Evolutionary conservation across 2,329 filamentous ascomycete species (phyloP).

Genomic region (Davidsoniella virescens): DNA sequence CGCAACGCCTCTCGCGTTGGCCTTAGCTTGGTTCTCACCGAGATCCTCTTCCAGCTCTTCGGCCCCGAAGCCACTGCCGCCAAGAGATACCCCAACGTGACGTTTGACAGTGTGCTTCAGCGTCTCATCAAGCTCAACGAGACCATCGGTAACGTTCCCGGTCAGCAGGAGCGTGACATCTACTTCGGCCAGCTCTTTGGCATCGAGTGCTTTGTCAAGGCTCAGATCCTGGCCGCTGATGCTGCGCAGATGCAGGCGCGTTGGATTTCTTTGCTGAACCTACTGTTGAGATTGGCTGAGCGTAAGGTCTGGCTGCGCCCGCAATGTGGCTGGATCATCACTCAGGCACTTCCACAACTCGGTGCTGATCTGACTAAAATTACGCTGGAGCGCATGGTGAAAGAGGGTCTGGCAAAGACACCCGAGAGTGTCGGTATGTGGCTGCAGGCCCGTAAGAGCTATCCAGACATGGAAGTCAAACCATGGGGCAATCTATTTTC

Average conservation of each 20-base stretch:
- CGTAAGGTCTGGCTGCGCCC: constrained; percentile 82
- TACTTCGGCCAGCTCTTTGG: constrained; percentile 77
- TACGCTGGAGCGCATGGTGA: constrained; percentile 45
- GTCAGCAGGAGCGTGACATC: constrained; percentile 72
- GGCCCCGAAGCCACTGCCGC: constrained; percentile 29
- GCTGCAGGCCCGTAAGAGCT: constrained; percentile 51
- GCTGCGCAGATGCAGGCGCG: constrained; percentile 23
- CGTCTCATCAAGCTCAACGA: constrained; percentile 40
- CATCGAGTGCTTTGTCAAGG: constrained; percentile 69
- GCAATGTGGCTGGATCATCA: constrained; percentile 71
- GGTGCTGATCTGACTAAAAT: constrained; percentile 39
- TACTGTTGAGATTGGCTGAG: constrained; percentile 56
- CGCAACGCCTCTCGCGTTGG: constrained; percentile 78
- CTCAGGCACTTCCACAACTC: constrained; percentile 52
- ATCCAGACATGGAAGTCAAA: constrained; percentile 46
- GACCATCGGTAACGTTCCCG: constrained; percentile 34
- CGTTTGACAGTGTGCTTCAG: constrained; percentile 37
- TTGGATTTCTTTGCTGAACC: constrained; percentile 53
- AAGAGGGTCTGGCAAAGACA: constrained; percentile 55
- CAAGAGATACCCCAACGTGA: constrained; percentile 34
- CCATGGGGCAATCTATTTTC: constrained; percentile 68
- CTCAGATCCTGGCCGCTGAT: constrained; percentile 50
- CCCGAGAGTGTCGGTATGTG: constrained; percentile 83
- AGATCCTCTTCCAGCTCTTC: constrained; percentile 58
- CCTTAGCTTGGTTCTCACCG: constrained; percentile 76